Evolutionary conservation across 176 grass and related monocot genomes (phyloP).

Genomic region (Microstegium vimineum): DNA sequence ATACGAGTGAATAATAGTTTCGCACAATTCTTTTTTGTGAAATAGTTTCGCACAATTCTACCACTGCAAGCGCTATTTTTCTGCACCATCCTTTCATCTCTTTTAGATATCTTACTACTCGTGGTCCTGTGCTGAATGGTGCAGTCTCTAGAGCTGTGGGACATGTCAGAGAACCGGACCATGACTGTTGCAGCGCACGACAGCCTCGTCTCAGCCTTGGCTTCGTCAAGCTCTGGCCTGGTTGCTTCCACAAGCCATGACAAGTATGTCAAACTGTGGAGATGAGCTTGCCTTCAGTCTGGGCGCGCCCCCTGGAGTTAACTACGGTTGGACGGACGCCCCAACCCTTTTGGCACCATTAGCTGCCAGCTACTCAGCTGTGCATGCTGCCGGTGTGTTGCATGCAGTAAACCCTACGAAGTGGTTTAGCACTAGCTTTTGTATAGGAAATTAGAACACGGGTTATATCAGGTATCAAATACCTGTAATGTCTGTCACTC

Average conservation of each 20-base stretch:
- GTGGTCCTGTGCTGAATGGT: background rate
- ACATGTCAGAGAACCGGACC: conserved; percentile 65
- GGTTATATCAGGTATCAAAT: background rate
- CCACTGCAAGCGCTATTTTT: background rate
- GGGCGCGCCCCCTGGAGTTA: background rate
- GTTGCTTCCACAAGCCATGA: conserved; percentile 84
- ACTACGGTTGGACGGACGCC: background rate
- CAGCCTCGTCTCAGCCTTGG: conserved; percentile 54
- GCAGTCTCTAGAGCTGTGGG: conserved; percentile 93
- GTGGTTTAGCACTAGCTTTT: conserved; percentile 40
- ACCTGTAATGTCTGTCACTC: conserved; percentile 1
- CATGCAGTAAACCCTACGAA: conserved; percentile 22
- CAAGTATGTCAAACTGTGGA: conserved; percentile 89
- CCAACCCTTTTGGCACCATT: background rate
- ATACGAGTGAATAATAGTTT: background rate
- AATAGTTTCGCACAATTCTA: background rate
- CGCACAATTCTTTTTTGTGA: background rate
- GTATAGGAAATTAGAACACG: conserved; percentile 27
- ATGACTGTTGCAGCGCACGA: conserved; percentile 70
- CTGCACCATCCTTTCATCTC: background rate
- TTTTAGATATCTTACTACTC: background rate
- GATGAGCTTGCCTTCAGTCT: conserved; percentile 3
- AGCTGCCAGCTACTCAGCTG: background rate
- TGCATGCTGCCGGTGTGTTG: conserved; percentile 6
- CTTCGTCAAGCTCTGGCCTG: conserved; percentile 55